Percentiles rank a stretch among this genome's conserved stretches.
phyloP scores from a whole-genome alignment of 345 rosid species.

The Nasturtium officinale region DNA sequence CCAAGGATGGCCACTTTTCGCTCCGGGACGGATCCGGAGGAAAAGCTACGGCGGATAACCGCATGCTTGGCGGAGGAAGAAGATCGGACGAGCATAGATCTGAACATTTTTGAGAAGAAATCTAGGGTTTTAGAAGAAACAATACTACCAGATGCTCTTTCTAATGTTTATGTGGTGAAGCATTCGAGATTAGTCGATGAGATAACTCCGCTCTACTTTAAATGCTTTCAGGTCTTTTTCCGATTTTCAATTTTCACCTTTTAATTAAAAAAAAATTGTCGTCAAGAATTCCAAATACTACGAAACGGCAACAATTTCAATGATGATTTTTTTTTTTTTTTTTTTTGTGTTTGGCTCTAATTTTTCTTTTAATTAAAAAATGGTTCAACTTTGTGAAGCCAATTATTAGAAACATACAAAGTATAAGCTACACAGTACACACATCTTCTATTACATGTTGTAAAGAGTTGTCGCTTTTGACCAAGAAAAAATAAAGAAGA shows the following conservation, averaged over 20 bases:
- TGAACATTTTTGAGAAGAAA: constrained; percentile 41
- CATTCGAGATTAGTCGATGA: constrained; percentile 25
- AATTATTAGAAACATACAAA: neutral
- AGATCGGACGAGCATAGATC: constrained; percentile 51
- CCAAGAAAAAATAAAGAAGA: too few species aligned
- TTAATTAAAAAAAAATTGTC: too few species aligned
- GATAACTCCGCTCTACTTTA: neutral
- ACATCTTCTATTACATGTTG: neutral
- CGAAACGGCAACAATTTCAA: too few species aligned
- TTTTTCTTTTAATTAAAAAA: too few species aligned
- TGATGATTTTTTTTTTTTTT: too few species aligned
- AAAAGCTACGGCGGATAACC: constrained; percentile 58
- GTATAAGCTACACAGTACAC: neutral
- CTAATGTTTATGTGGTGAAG: constrained; percentile 13
- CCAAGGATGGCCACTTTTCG: constrained; percentile 82
- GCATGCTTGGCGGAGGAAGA: constrained; percentile 45
- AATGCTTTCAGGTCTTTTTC: constrained; percentile 18
- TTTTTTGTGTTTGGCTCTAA: neutral
- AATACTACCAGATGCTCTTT: neutral
- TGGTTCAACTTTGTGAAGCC: neutral
- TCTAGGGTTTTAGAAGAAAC: constrained; percentile 19
- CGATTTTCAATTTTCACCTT: too few species aligned
- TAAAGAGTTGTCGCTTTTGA: too few species aligned
- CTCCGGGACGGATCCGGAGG: constrained; percentile 61
- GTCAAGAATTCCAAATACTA: too few species aligned